phyloP scores from a whole-genome alignment of 768 basidiomycete genomes.

The Tulasnella sp. region DNA sequence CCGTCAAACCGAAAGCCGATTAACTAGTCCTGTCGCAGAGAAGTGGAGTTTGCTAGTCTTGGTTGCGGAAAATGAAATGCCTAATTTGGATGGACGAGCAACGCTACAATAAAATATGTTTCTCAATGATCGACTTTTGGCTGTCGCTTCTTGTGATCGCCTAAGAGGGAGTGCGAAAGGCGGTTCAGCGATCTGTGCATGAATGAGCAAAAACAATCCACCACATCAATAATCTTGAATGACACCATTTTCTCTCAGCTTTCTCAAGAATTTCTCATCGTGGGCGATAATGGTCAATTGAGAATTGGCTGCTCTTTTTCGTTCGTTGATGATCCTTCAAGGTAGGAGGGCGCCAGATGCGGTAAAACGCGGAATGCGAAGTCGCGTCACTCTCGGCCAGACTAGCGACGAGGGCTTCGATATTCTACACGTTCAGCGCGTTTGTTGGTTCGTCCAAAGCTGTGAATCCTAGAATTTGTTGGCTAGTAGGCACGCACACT shows the following conservation, averaged over 20 bases:
- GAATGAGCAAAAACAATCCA: background rate
- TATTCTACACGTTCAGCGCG: constrained; percentile 92
- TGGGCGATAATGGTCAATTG: constrained; percentile 98
- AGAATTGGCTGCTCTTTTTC: constrained; percentile 87
- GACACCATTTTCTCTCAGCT: constrained; percentile 81
- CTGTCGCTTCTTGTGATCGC: constrained; percentile 66
- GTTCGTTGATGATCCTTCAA: constrained; percentile 85
- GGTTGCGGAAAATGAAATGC: no score
- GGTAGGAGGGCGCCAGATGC: background rate
- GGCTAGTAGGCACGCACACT: background rate
- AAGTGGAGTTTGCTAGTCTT: no score
- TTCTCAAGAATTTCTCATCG: constrained; percentile 92
- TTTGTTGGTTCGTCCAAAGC: constrained; percentile 98
- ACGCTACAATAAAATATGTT: constrained; percentile 42
- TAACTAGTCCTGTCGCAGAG: no score
- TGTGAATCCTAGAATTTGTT: background rate
- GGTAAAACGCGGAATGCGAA: background rate
- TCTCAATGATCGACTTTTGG: constrained; percentile 63
- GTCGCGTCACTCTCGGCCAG: constrained; percentile 65
- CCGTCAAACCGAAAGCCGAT: background rate
- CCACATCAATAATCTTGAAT: constrained; percentile 92
- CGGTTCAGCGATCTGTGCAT: no score
- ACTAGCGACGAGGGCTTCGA: constrained; percentile 86
- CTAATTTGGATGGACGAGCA: constrained; percentile 22
- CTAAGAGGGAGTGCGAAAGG: constrained; percentile 45